phyloP scores from a whole-genome alignment of 2,329 filamentous ascomycete genomes.

The Aaosphaeria arxii region DNA sequence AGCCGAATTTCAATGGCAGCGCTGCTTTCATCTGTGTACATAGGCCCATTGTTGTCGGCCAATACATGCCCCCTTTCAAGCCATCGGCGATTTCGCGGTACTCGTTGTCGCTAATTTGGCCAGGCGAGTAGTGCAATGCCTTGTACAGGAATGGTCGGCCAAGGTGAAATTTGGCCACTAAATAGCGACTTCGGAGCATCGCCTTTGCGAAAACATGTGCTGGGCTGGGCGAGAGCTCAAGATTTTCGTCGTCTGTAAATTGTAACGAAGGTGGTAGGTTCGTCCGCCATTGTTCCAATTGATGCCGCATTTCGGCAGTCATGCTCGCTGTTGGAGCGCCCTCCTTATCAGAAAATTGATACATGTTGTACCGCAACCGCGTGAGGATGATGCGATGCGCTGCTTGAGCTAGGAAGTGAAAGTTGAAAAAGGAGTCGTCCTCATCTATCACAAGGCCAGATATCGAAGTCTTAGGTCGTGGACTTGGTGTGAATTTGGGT shows the following conservation, averaged over 20 bases:
- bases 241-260: slow-evolving; percentile 36
- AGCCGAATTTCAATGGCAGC: slow-evolving; percentile 36
- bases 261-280: slow-evolving; percentile 50
- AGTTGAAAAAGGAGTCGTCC: slow-evolving; percentile 55
- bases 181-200: slow-evolving; percentile 38
- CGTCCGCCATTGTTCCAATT: slow-evolving; percentile 54
- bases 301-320: slow-evolving; percentile 52
- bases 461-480: slow-evolving; percentile 33
- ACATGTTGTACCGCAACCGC: slow-evolving; percentile 51
- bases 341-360: slow-evolving; percentile 45
- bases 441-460: slow-evolving; percentile 38
- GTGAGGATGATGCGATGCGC: slow-evolving; percentile 56
- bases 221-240: slow-evolving; percentile 26
- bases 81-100: slow-evolving; percentile 28
- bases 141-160: slow-evolving; percentile 38
- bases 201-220: slow-evolving; percentile 37
- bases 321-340: slow-evolving; percentile 45
- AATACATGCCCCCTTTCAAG: slow-evolving; percentile 33
- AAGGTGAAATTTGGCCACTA: slow-evolving; percentile 37
- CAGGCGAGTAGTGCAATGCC: slow-evolving; percentile 27
- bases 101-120: slow-evolving; percentile 26
- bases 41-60: slow-evolving; percentile 35
- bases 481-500: slow-evolving; percentile 51
- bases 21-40: slow-evolving; percentile 35
- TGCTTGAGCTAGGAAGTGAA: slow-evolving; percentile 56